Base-by-base conservation (phyloP, 2,329 filamentous ascomycete genomes). In the Apiospora saccharicola region DNA sequence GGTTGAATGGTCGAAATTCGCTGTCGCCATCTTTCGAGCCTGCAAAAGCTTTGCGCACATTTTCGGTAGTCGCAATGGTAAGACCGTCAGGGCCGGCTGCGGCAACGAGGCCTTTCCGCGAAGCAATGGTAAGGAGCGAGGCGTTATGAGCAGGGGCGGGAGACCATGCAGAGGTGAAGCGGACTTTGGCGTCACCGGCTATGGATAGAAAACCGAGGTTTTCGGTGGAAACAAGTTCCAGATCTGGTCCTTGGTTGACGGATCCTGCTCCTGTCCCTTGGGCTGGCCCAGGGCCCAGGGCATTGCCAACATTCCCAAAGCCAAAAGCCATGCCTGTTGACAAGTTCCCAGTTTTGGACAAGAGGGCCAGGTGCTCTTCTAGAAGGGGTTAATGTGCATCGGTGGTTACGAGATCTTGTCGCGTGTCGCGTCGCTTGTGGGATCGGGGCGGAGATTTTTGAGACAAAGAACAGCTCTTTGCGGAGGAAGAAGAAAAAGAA, bases 1-100 rank as follows among this genome's bases (percentile, higher is more conserved):
- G 93, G 73, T 90, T 85, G 78, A 97, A 97, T 16, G 87, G 80
- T 74, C 92, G 90, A 71, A 92, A 85, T 74, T 95, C 90, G 73
- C 87, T 88, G 74, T 92, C 91, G 76, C 85, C 87, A 72, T 87
- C 83, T 75, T 90, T 88, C 47, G 87, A 84, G 16, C 86, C 82
- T 72, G 89, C 86, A 79, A 97, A 96, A 2, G 93, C 91, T 75
- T 93, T 91, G 76, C 95, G 90, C 67, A 98, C 89, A 4, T 91
- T 88, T 71, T 95, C 91, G 19, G 96, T 97, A 3, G 89, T 91
- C 46, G 94, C 90, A 72, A 99, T 83, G 73, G 94, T 86, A 64
- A 99, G 87, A 69, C 88, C 88, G 78, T 97, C 92, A 49, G 96
- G 96, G 22, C 94, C 93, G 69, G 94, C 96, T 68, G 95, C 96